A percentile compares a stretch with the other conserved stretches of the same genome.
Evolutionary conservation across 2,329 filamentous ascomycete species (phyloP).

Genomic region (Aschersonia sp.): DNA sequence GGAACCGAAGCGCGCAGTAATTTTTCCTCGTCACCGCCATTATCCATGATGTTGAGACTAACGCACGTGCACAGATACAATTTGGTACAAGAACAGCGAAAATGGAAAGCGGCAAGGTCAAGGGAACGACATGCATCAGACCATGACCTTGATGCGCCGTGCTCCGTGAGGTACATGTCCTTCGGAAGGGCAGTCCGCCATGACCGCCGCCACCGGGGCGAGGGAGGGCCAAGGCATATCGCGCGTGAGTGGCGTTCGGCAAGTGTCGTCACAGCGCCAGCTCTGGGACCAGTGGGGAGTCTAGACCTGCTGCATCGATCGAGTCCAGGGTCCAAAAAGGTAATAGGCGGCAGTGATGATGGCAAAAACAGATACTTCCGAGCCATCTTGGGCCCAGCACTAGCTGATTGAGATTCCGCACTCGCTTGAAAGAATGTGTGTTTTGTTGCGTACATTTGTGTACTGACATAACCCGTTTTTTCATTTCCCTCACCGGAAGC

Average conservation of each 20-base stretch:
- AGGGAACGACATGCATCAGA: slow-evolving; percentile 48
- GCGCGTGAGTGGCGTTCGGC: not conserved
- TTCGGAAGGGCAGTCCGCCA: not conserved
- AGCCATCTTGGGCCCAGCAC: slow-evolving; percentile 24
- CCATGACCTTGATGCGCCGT: slow-evolving; percentile 13
- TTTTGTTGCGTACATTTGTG: slow-evolving; percentile 25
- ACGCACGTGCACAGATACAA: slow-evolving; percentile 44
- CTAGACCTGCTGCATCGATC: not conserved
- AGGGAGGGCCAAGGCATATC: not conserved
- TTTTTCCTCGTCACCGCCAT: not conserved
- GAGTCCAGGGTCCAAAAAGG: not conserved
- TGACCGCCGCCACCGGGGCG: not conserved
- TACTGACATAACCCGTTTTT: slow-evolving; percentile 26
- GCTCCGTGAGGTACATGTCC: not conserved
- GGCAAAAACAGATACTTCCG: slow-evolving; percentile 57
- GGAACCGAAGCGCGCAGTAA: slow-evolving; percentile 58
- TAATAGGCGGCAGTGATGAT: slow-evolving; percentile 46
- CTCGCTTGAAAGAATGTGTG: slow-evolving; percentile 18
- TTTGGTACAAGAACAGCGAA: slow-evolving; percentile 74
- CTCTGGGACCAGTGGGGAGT: not conserved
- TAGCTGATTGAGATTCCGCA: slow-evolving; percentile 3
- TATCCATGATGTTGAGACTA: not conserved
- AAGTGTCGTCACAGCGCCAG: not conserved
- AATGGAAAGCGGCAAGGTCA: slow-evolving; percentile 57
- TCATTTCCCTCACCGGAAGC: not conserved